Percentiles rank a stretch among this genome's conserved stretches.
phyloP scores from a whole-genome alignment of 441 rosid species.

The Gossypium aridum region DNA sequence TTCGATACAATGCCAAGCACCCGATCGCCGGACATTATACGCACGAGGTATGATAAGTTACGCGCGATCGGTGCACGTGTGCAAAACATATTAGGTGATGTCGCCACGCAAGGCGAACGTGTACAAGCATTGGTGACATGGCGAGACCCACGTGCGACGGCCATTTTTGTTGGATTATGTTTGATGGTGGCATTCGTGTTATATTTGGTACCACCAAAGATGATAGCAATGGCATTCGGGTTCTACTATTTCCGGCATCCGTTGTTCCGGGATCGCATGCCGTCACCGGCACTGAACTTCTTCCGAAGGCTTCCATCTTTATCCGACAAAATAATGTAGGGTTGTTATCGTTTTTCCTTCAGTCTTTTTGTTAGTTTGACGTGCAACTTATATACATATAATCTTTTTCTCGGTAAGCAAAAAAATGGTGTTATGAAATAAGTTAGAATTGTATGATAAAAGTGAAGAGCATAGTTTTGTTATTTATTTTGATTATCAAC shows the following conservation, averaged over 20 bases:
- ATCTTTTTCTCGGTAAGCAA: too few species aligned
- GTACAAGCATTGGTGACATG: constrained; percentile 55
- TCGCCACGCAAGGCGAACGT: constrained; percentile 50
- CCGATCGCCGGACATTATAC: constrained; percentile 30
- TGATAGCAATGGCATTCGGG: constrained; percentile 63
- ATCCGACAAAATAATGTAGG: constrained; percentile 63
- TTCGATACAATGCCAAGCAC: constrained; percentile 45
- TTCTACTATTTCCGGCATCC: constrained; percentile 68
- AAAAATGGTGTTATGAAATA: too few species aligned
- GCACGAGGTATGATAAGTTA: constrained; percentile 27
- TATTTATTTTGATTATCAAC: too few species aligned
- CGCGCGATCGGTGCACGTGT: constrained; percentile 31
- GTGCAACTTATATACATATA: not conserved
- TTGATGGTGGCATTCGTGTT: constrained; percentile 42
- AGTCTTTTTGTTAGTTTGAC: not conserved
- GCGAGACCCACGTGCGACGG: constrained; percentile 57
- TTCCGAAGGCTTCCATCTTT: constrained; percentile 55
- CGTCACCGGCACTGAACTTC: constrained; percentile 47
- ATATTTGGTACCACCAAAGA: constrained; percentile 51
- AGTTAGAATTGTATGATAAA: too few species aligned
- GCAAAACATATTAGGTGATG: constrained; percentile 44
- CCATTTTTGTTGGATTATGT: constrained; percentile 50
- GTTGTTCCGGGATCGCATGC: constrained; percentile 50
- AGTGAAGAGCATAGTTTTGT: too few species aligned
- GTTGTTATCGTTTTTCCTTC: not conserved